Base-by-base conservation (phyloP, 2,329 filamentous ascomycete genomes). In the Colletotrichum sp. region DNA sequence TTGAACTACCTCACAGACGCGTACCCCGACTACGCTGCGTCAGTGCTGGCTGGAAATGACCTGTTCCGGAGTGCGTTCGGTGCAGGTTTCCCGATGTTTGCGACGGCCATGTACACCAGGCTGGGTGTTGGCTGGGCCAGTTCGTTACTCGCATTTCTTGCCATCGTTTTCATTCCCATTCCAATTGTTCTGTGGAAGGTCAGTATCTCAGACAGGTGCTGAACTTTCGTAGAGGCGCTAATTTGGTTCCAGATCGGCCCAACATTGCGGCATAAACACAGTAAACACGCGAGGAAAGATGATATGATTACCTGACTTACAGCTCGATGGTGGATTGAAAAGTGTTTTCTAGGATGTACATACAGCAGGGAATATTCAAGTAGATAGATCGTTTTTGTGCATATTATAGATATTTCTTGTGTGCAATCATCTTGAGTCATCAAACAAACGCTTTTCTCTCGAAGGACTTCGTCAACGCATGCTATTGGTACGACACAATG, bases 1-100 rank as follows among this genome's bases (percentile, higher is more conserved):
- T 75, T 80, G 28, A 79, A 79, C 44, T 79, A 80, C 12, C 61
- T 79, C 3, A 77, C 79, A 1, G 68, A 79, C 8, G 74, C 75
- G 6, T 79, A 80, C 36, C 78, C 79, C 2, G 59, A 75, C 9
- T 78, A 79, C 39, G 68, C 76, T 12, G 79, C 79, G 0, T 77
- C 73, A 11, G 71, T 79, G 0, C 77, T 80, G 30, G 79, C 79
- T 7, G 78, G 73, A 3, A 80, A 79, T 15, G 77, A 59, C 64
- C 13, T 78, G 7, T 76, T 77, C 19, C 68, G 79, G 19, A 74
- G 69, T 15, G 39, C 68, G 1, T 70, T 79, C 34, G 78, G 74
- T 2, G 70, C 72, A 2, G 71, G 73, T 2, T 72, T 76, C 59
- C 72, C 78, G 8, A 27, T 79, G 61, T 77, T 79, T 52, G 75